Percentiles rank a stretch among this genome's conserved stretches.
These are phyloP conservation scores for Aureobasidium sp. DNA, from an alignment of 2,329 filamentous ascomycete genomes.

Conservation along the genomic window DNA sequence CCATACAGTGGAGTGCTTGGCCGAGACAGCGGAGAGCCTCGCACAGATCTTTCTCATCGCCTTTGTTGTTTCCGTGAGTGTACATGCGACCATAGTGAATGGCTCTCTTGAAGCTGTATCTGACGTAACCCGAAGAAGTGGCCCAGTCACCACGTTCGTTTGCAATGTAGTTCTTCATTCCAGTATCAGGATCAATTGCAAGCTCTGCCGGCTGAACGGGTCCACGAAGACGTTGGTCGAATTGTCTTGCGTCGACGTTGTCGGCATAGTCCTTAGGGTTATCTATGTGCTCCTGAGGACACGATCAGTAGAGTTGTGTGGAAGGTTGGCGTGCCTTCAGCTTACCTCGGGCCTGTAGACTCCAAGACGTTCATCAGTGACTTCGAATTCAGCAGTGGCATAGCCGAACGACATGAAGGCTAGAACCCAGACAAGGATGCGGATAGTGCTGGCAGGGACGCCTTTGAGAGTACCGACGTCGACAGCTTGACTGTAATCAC, in stretches of 20 bases:
- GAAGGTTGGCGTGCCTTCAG: too few relatives aligned
- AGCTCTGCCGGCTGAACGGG: constrained; percentile 66
- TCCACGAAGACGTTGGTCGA: constrained; percentile 82
- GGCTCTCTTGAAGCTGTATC: too few relatives aligned
- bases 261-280: constrained; percentile 75
- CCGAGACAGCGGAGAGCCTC: constrained; percentile 58
- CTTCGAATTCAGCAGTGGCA: constrained; percentile 63
- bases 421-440: constrained; percentile 60
- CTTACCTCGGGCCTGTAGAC: constrained; percentile 49
- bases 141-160: constrained; percentile 77
- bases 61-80: constrained; percentile 52
- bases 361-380: constrained; percentile 59
- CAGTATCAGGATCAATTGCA: constrained; percentile 61
- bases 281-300: neutral
- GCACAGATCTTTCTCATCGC: constrained; percentile 48
- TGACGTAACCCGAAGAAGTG: constrained; percentile 53
- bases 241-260: constrained; percentile 83
- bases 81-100: too few relatives aligned
- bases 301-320: neutral
- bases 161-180: constrained; percentile 99
- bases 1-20: constrained; percentile 58
- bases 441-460: constrained; percentile 59
- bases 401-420: constrained; percentile 65
- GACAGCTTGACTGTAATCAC: constrained; percentile 62
- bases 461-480: constrained; percentile 60